Base-by-base conservation (phyloP, 331 rosid genomes). In the Rosa hybrid region DNA sequence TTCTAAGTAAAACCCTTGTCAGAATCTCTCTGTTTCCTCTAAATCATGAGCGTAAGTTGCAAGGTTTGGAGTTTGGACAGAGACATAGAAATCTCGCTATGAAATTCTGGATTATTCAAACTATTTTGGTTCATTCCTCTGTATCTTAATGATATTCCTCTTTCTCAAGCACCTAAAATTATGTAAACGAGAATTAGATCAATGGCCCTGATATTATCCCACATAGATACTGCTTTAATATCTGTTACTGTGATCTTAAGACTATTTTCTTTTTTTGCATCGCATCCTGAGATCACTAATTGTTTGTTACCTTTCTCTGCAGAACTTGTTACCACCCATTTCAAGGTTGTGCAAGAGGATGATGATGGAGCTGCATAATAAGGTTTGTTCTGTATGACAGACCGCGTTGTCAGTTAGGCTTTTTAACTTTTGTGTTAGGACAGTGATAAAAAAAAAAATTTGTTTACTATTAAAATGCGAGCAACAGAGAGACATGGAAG, bases 401-500 rank as follows among this genome's bases (percentile, higher is more conserved):
- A 75, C 71, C 46, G 71, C 46, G 71, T 69, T 64, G 68, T 42
- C 72, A 80, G 78, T 69, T 30, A 57, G 60, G 50, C 67, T 77
- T 38, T 25, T 1, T 69, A 41, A 59, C n/a, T 64, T 59, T 64
- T 23, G n/a, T 60, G 69, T 25, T 51, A 64, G 75, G 63, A 60
- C 75, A 51, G 72, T 72, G 78, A 45, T 11, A 57, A 75, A 70
- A 53, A 77, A 72, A 75, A 57, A 62, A 79, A 80, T 68, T 53
- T 71, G 72, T 57, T 62, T 54, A 34, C 68, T 68, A 70, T 68
- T 60, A 75, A 70, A 82, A 90, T 86, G 98, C 81, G 85, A 68
- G 81, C 76, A 77, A 83, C 97, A 70, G 83, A 88, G 81, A 83
- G 86, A 51, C 81, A 78, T 62, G 76, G 85, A 57, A 78, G 78